Evolutionary conservation across 129 eudicot genomes (phyloP).

Genomic region (Chrysanthemum makinoi): DNA sequence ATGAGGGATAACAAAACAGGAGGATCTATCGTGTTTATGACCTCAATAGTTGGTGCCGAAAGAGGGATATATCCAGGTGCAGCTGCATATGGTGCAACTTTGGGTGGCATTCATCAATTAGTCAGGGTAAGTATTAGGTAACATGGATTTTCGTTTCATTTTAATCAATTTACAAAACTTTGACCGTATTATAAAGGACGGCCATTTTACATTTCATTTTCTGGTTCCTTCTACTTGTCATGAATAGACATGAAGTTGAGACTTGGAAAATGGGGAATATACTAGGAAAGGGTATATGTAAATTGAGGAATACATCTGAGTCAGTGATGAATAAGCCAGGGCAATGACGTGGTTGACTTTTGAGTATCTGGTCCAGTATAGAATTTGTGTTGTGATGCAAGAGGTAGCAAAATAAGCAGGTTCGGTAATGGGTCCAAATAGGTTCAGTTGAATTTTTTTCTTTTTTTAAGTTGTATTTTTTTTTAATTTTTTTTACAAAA

Average conservation of each 20-base stretch:
- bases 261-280: background rate
- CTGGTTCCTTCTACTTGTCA: background rate
- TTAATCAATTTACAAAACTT: conserved; percentile 17
- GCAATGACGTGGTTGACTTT: background rate
- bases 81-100: conserved; percentile 85
- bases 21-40: conserved; percentile 81
- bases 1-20: conserved; percentile 88
- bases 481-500: background rate
- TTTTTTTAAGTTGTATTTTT: too few species aligned
- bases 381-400: conserved; percentile 17
- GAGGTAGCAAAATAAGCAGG: background rate
- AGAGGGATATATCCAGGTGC: conserved; percentile 92
- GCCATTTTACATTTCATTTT: background rate
- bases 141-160: background rate
- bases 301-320: background rate
- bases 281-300: conserved; percentile 2
- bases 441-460: too few species aligned
- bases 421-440: too few species aligned
- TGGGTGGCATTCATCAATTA: conserved; percentile 81
- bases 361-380: background rate
- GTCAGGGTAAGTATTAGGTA: conserved; percentile 83
- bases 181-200: background rate
- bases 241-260: background rate
- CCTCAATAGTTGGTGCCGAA: conserved; percentile 83
- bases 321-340: background rate